Percentiles rank a stretch among this genome's conserved stretches.
phyloP scores from a whole-genome alignment of 2,329 filamentous ascomycete genomes.

The Talaromyces sp. region DNA sequence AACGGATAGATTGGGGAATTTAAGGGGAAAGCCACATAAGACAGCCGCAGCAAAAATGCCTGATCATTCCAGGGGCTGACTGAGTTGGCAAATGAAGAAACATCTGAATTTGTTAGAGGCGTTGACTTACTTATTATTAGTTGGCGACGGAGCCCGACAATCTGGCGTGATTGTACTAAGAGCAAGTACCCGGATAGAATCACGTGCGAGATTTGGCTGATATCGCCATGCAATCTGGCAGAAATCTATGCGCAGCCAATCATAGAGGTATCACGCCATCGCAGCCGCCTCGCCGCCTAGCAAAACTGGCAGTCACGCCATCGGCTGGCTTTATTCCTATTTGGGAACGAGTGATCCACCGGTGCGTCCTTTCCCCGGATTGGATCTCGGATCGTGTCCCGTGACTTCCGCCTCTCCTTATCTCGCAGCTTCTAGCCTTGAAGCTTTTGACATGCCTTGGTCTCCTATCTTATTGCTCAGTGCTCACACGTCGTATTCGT shows the following conservation, averaged over 20 bases:
- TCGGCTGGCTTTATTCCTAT: not conserved
- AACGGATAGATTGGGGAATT: not conserved
- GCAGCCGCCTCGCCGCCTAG: not conserved
- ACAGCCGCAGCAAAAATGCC: not conserved
- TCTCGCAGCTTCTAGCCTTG: not conserved
- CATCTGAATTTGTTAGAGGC: conserved; percentile 7
- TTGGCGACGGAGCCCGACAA: conserved; percentile 9
- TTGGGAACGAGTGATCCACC: not conserved
- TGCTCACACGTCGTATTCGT: not conserved
- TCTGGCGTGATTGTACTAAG: conserved; percentile 16
- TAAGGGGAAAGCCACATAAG: not conserved
- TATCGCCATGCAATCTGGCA: conserved; percentile 4
- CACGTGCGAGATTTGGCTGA: conserved; percentile 10
- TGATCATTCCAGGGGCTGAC: not conserved
- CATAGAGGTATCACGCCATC: conserved; percentile 1
- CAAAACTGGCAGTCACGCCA: conserved; percentile 5
- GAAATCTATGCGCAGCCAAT: conserved; percentile 4
- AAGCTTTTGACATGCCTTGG: not conserved
- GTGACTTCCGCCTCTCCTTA: not conserved
- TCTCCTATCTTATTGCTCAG: not conserved
- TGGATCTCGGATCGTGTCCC: conserved; percentile 3
- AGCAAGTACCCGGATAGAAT: conserved; percentile 3
- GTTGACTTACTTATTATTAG: not conserved
- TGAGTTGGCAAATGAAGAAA: not conserved
- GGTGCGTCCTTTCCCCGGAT: conserved; percentile 13